These are phyloP conservation scores for Eutrema yunnanense DNA, from an alignment of 345 rosid species.

Conservation along the genomic window DNA sequence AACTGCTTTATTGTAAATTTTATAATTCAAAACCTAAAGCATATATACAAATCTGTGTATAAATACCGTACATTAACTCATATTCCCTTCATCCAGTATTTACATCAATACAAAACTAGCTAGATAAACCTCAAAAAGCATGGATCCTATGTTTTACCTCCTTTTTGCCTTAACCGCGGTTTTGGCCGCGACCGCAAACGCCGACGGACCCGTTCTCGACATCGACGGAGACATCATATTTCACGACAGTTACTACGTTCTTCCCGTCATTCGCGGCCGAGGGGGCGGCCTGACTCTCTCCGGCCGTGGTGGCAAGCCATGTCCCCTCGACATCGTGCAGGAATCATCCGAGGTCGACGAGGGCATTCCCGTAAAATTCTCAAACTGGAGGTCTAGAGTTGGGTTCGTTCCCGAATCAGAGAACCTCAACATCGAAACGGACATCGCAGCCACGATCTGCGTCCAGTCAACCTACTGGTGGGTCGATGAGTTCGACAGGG, in stretches of 20 bases:
- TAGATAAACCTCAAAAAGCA: not conserved
- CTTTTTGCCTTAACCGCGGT: not conserved
- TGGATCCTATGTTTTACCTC: slow-evolving; percentile 14
- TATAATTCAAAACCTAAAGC: not conserved
- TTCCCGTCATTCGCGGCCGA: not conserved
- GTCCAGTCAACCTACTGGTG: slow-evolving; percentile 6
- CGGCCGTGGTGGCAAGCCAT: not conserved
- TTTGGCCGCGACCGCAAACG: not conserved
- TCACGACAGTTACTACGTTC: slow-evolving; percentile 1
- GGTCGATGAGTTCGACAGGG: not conserved
- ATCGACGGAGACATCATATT: not conserved
- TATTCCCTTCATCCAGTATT: not conserved
- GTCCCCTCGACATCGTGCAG: not conserved
- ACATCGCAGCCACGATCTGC: not conserved
- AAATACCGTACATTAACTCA: not conserved
- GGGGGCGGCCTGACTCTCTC: slow-evolving; percentile 2
- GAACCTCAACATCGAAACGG: slow-evolving; percentile 1
- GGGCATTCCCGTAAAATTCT: slow-evolving; percentile 4
- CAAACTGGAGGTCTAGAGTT: slow-evolving; percentile 9
- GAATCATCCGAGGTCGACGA: not conserved
- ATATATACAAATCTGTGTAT: not conserved
- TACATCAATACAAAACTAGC: not conserved
- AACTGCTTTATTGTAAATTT: not conserved
- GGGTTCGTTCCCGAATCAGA: not conserved
- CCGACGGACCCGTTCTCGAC: not conserved